phyloP scores from a whole-genome alignment of 306 rosid genomes.

The Astragalus glycyphyllos region DNA sequence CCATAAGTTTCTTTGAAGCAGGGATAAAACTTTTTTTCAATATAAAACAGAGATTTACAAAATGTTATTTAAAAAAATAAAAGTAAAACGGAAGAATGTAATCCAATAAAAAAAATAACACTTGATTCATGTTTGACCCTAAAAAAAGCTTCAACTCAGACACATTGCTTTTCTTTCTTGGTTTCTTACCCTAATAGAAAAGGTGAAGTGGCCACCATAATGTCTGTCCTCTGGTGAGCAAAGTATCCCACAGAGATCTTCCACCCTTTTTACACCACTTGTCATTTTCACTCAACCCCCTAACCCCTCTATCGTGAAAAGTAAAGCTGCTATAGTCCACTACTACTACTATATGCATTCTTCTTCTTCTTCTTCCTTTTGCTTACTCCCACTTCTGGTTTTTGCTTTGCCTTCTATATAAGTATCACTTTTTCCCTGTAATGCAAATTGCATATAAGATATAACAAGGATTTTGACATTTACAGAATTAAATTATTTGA shows the following conservation, averaged over 20 bases:
- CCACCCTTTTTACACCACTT: constrained; percentile 52
- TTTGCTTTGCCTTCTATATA: constrained; percentile 40
- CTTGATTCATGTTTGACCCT: constrained; percentile 69
- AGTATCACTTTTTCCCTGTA: constrained; percentile 55
- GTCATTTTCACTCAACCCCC: constrained; percentile 61
- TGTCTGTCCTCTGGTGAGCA: constrained; percentile 71
- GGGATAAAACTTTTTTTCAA: constrained; percentile 38
- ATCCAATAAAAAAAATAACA: constrained; percentile 54
- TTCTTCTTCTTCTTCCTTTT: constrained; percentile 17
- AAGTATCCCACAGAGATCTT: constrained; percentile 84
- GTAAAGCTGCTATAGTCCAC: constrained; percentile 62
- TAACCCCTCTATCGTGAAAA: constrained; percentile 56
- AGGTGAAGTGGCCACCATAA: constrained; percentile 74
- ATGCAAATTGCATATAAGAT: constrained; percentile 1
- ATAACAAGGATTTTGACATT: neutral
- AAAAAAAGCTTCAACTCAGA: constrained; percentile 47
- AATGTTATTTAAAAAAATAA: constrained; percentile 10
- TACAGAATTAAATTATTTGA: neutral
- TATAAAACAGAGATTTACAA: constrained; percentile 35
- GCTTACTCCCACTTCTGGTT: constrained; percentile 33
- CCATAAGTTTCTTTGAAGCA: constrained; percentile 49
- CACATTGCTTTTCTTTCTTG: constrained; percentile 47
- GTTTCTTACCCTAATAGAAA: constrained; percentile 58
- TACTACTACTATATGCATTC: constrained; percentile 30
- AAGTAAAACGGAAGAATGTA: constrained; percentile 44